Base-by-base conservation (phyloP, 148 eudicot species). In the Heliosperma pusillum region DNA sequence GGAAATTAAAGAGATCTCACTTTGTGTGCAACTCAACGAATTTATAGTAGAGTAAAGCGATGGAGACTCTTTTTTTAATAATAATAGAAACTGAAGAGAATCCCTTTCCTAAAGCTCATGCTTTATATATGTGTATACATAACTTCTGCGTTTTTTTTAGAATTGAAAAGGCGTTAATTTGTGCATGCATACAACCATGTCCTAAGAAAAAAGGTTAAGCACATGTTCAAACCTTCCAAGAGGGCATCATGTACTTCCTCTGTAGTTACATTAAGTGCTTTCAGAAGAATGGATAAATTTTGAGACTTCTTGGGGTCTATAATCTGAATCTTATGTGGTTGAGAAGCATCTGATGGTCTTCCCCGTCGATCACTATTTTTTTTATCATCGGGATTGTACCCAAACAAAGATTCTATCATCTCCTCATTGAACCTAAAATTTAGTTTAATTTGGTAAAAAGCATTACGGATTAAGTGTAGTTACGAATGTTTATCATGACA, bases 351-450 rank as follows among this genome's bases (percentile, higher is more conserved):
- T 24, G 80, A 72, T 59, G 74, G 30, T n/a, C 73, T 64, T 20
- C 70, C 80, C 66, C 80, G 79, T 20, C 73, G 74, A 11, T 74
- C 84, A 71, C 57, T 70, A 12, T 72, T 78, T 64, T 53, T 80
- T 72, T 82, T 86, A 20, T 78, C 86, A 25, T 82, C 81, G 22
- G 86, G 77, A 26, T 69, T 80, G 77, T 85, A 88, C 59, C 92
- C 88, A 80, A 88, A 88, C 75, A 88, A 61, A 63, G 87, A 79
- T 77, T 88, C 89, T 26, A 88, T 88, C 86, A 85, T 85, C 69
- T 88, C 89, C 82, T 88, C 92, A 36, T 83, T 88, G 59, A 88
- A 86, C 89, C 92, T 88, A 82, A 53, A 50, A 80, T n/a, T n/a
- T n/a, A n/a, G 8, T 22, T 30, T n/a, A 66, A 10, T 36, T 40